Percentiles rank a stretch among this genome's conserved stretches.
phyloP scores from a whole-genome alignment of 2,329 filamentous ascomycete genomes.

The Cercospora sp. region DNA sequence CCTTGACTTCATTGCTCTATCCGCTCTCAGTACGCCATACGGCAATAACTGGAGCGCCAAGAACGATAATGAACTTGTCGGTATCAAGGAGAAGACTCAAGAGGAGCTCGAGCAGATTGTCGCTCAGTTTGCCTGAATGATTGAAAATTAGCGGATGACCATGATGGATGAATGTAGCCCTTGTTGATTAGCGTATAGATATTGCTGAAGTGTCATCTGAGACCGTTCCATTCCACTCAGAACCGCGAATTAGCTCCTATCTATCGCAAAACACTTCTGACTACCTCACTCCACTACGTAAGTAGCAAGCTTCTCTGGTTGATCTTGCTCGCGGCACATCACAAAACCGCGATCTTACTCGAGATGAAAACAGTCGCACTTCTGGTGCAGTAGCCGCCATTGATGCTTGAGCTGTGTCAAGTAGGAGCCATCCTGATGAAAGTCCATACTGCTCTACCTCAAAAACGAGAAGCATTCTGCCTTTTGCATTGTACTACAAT shows the following conservation, averaged over 20 bases:
- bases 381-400: neutral
- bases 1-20: constrained; percentile 36
- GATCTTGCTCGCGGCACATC: neutral
- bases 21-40: constrained; percentile 35
- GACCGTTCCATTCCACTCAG: neutral
- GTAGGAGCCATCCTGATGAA: neutral
- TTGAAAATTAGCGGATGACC: neutral
- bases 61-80: constrained; percentile 42
- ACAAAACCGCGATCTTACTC: neutral
- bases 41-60: constrained; percentile 37
- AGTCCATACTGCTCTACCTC: neutral
- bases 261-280: neutral
- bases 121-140: constrained; percentile 16
- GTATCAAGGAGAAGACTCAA: constrained; percentile 36
- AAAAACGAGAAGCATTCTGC: too few relatives aligned
- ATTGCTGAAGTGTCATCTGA: neutral
- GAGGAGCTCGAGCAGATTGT: constrained; percentile 36
- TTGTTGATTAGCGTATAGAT: neutral
- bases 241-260: neutral
- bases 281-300: neutral
- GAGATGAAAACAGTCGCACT: neutral
- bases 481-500: neutral
- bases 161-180: neutral
- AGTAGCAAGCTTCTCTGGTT: neutral
- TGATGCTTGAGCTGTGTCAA: neutral